A percentile compares a stretch with the other conserved stretches of the same genome.
Evolutionary conservation across 73 alveolate genomes (phyloP).

Genomic region (Paramecium biaurelia): DNA sequence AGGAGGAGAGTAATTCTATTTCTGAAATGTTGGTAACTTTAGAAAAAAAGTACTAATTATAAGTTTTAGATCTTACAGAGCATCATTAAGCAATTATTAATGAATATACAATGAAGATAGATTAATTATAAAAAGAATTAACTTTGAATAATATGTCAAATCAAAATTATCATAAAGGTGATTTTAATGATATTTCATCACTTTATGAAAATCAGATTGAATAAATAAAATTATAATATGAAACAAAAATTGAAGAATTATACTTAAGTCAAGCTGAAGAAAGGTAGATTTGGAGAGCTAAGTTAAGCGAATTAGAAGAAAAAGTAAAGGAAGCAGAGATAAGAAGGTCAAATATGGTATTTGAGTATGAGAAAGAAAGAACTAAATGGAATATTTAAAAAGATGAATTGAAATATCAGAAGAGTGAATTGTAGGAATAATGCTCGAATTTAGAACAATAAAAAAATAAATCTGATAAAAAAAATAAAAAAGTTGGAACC

Average conservation of each 20-base stretch:
- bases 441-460: constrained; percentile 71
- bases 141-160: constrained; percentile 67
- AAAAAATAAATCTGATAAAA: constrained; percentile 79
- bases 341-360: constrained; percentile 76
- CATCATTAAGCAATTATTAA: constrained; percentile 81
- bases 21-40: constrained; percentile 73
- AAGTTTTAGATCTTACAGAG: constrained; percentile 80
- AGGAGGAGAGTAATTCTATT: constrained; percentile 74
- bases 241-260: constrained; percentile 77
- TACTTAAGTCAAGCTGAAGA: constrained; percentile 77
- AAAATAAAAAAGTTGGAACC: constrained; percentile 49
- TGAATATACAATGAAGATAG: constrained; percentile 76
- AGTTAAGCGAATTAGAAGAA: constrained; percentile 50
- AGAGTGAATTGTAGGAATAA: constrained; percentile 82
- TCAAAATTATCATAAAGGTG: constrained; percentile 72
- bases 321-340: constrained; percentile 80
- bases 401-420: constrained; percentile 75
- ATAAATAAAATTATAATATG: constrained; percentile 74
- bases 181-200: constrained; percentile 71
- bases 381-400: constrained; percentile 94
- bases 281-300: constrained; percentile 71
- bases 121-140: constrained; percentile 77
- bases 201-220: constrained; percentile 79
- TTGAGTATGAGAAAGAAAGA: constrained; percentile 92
- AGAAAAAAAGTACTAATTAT: constrained; percentile 82